A percentile compares a stretch with the other conserved stretches of the same genome.
phyloP scores from a whole-genome alignment of 257 asterid genomes.

The Haberlea rhodopensis region DNA sequence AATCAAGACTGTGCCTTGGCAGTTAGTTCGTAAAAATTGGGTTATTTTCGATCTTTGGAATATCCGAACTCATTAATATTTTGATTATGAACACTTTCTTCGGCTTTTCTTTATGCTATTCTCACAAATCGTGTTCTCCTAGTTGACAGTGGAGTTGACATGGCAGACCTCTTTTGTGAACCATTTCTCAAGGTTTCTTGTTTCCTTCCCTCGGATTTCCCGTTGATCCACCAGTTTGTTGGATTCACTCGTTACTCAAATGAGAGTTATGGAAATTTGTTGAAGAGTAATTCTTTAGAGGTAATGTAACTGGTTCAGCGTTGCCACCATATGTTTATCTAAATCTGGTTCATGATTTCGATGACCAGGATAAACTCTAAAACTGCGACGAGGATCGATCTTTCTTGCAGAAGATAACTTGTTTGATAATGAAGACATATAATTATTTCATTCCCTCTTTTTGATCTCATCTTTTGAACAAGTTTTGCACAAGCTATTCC shows the following conservation, averaged over 20 bases:
- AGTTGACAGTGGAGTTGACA: constrained; percentile 52
- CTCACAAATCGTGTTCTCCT: constrained; percentile 81
- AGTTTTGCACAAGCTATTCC: constrained; percentile 56
- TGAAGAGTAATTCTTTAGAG: constrained; percentile 38
- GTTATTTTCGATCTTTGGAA: too few species aligned
- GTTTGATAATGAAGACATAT: constrained; percentile 60
- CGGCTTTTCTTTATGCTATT: constrained; percentile 81
- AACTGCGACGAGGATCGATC: constrained; percentile 66
- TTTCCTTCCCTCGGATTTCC: constrained; percentile 71
- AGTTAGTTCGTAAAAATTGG: too few species aligned
- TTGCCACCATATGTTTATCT: constrained; percentile 47
- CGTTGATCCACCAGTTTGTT: constrained; percentile 33
- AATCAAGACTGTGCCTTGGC: too few species aligned
- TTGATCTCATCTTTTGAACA: constrained; percentile 54
- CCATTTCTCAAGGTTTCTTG: constrained; percentile 82
- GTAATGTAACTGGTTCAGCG: constrained; percentile 23
- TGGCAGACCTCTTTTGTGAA: constrained; percentile 76
- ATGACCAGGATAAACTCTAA: constrained; percentile 53
- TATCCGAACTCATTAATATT: too few species aligned
- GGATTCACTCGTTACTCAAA: constrained; percentile 46
- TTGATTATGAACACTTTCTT: constrained; percentile 63
- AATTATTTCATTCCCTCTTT: constrained; percentile 77
- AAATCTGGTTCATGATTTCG: constrained; percentile 66
- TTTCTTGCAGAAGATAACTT: constrained; percentile 41
- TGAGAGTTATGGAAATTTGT: constrained; percentile 53